phyloP scores from a whole-genome alignment of 495 filamentous ascomycete species.

The Entonaema liquescens region DNA sequence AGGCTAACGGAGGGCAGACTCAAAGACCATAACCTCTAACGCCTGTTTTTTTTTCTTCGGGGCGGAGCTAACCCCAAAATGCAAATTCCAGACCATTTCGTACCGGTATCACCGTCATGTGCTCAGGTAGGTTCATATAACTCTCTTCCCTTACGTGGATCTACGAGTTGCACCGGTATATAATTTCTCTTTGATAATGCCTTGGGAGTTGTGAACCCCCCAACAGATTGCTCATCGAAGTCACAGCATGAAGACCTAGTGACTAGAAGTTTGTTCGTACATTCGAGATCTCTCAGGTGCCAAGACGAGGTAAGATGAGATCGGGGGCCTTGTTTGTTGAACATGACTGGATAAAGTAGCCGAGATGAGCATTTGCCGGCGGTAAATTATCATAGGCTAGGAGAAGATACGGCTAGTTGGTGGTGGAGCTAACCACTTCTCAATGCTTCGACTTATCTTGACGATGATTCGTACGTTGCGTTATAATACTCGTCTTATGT shows the following conservation, averaged over 20 bases:
- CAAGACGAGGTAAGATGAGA: conserved; percentile 32
- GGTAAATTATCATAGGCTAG: conserved; percentile 28
- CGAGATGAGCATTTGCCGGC: conserved; percentile 34
- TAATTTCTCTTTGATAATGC: background rate
- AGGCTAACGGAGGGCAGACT: background rate
- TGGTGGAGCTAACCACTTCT: conserved; percentile 21
- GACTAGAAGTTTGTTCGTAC: background rate
- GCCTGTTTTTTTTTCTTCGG: background rate
- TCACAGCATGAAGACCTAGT: conserved; percentile 19
- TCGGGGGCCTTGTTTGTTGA: conserved; percentile 13
- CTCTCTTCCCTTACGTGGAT: background rate
- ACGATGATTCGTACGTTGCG: too few relatives aligned
- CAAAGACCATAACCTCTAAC: background rate
- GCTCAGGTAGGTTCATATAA: background rate
- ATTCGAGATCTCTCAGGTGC: conserved; percentile 16
- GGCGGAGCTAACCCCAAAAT: background rate
- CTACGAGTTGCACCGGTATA: background rate
- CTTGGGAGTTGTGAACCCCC: background rate
- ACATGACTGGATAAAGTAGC: conserved; percentile 39
- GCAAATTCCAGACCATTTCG: background rate
- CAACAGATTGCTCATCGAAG: background rate
- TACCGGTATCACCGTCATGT: conserved; percentile 17
- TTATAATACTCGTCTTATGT: background rate
- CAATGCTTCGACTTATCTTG: conserved; percentile 22
- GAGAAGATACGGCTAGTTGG: conserved; percentile 19